A percentile compares a stretch with the other conserved stretches of the same genome.
phyloP scores from a whole-genome alignment of 2,329 filamentous ascomycete genomes.

The Dothistroma pini region DNA sequence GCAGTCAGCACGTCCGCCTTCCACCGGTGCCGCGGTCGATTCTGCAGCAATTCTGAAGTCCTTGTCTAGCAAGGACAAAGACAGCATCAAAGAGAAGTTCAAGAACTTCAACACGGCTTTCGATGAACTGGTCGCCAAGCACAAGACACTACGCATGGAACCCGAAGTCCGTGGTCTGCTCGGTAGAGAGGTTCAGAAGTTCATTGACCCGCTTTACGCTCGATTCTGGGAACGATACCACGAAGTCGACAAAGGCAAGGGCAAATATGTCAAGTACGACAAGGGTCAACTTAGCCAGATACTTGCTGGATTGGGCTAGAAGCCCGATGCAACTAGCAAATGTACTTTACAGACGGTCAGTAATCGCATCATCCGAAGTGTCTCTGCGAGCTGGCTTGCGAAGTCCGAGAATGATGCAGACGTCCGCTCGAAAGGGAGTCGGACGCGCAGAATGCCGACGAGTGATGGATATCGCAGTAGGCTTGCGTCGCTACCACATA shows the following conservation, averaged over 20 bases:
- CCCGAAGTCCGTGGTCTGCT: conserved; percentile 78
- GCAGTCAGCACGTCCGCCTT: conserved; percentile 62
- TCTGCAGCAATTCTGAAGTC: conserved; percentile 80
- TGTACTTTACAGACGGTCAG: not conserved
- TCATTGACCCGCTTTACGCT: conserved; percentile 90
- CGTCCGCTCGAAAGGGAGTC: not conserved
- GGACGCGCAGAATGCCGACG: not conserved
- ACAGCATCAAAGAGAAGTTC: conserved; percentile 95
- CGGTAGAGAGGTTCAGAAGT: conserved; percentile 78
- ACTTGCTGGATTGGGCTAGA: conserved; percentile 38
- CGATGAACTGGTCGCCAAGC: conserved; percentile 78
- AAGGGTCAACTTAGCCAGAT: conserved; percentile 71
- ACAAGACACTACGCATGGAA: conserved; percentile 86
- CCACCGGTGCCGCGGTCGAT: conserved; percentile 63
- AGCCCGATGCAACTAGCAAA: not conserved
- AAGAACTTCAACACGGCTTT: conserved; percentile 85
- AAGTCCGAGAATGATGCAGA: not conserved
- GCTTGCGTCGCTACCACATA: not conserved
- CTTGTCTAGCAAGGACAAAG: conserved; percentile 84
- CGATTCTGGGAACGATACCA: conserved; percentile 97
- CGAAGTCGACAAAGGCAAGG: conserved; percentile 95
- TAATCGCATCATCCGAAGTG: not conserved
- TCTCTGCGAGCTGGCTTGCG: not conserved
- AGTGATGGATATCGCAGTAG: not conserved
- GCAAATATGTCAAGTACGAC: conserved; percentile 98